Percentiles rank a stretch among this genome's conserved stretches.
These are phyloP conservation scores for Boechera stricta DNA, from an alignment of 345 rosid species.

Conservation along the genomic window DNA sequence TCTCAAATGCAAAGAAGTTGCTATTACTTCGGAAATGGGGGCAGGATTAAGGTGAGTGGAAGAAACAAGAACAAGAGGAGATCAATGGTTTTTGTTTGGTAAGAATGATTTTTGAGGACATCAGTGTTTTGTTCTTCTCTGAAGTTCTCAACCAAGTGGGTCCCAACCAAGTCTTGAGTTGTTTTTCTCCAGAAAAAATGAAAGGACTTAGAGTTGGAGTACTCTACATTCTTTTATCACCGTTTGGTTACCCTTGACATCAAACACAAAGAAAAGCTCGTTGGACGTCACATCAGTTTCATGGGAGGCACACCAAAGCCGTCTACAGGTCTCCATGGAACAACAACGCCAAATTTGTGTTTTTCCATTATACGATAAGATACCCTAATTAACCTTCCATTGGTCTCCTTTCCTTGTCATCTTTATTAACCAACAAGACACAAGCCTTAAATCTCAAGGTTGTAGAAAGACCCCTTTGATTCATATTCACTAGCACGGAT, in stretches of 20 bases:
- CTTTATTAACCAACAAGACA: neutral
- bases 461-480: too few relatives aligned
- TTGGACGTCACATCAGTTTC: neutral
- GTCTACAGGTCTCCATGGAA: neutral
- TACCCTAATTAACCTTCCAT: neutral
- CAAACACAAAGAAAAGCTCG: neutral
- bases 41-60: too few relatives aligned
- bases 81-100: too few relatives aligned
- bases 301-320: neutral
- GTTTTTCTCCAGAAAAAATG: neutral
- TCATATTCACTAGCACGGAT: too few relatives aligned
- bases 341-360: neutral
- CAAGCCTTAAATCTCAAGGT: too few relatives aligned
- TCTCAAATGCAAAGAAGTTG: too few relatives aligned
- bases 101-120: too few relatives aligned
- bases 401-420: neutral
- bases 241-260: neutral
- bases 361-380: neutral
- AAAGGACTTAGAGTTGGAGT: neutral
- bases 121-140: too few relatives aligned
- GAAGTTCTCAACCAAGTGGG: too few relatives aligned
- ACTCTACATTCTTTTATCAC: neutral
- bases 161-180: neutral
- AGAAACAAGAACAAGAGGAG: too few relatives aligned
- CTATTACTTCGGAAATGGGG: too few relatives aligned